Evolutionary conservation across 1,139 yeast genomes (phyloP).

Genomic region (Blastobotrys malaysiensis): DNA sequence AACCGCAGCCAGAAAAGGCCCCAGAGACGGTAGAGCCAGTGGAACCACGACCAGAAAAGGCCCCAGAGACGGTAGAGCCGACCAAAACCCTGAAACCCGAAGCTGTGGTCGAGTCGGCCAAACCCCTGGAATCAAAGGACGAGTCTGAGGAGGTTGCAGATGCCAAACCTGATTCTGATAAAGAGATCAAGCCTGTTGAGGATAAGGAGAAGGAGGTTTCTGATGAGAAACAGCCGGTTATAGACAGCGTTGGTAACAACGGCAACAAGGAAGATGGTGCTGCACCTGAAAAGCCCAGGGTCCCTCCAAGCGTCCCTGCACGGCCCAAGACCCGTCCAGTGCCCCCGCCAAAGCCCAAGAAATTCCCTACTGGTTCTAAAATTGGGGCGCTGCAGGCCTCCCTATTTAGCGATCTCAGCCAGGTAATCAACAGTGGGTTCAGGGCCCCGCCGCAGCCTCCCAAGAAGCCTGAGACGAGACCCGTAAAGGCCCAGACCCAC

Average conservation of each 20-base stretch:
- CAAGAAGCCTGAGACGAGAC: conserved; percentile 6
- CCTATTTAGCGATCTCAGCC: conserved; percentile 31
- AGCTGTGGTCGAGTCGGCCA: neutral
- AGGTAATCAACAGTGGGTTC: conserved; percentile 28
- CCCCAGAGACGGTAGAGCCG: no score
- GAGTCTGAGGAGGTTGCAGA: neutral
- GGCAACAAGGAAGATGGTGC: conserved; percentile 4
- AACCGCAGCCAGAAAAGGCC: no score
- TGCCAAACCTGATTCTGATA: conserved; percentile 5
- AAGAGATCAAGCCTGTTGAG: neutral
- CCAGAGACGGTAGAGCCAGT: no score
- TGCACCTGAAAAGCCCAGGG: neutral
- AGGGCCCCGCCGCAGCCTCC: conserved; percentile 26
- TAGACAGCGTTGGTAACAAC: conserved; percentile 1
- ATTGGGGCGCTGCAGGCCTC: conserved; percentile 32
- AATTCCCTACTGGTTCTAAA: conserved; percentile 22
- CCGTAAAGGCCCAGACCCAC: conserved; percentile 22
- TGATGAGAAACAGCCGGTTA: neutral
- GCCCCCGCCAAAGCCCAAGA: conserved; percentile 23
- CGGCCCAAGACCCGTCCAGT: conserved; percentile 12
- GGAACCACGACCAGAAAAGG: no score
- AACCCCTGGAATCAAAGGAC: neutral
- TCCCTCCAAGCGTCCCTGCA: conserved; percentile 4
- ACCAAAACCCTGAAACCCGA: no score
- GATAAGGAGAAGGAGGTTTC: neutral